These are phyloP conservation scores for Globisporangium ultimum DNA, from an alignment of 352 stramenopile species.

Conservation along the genomic window DNA sequence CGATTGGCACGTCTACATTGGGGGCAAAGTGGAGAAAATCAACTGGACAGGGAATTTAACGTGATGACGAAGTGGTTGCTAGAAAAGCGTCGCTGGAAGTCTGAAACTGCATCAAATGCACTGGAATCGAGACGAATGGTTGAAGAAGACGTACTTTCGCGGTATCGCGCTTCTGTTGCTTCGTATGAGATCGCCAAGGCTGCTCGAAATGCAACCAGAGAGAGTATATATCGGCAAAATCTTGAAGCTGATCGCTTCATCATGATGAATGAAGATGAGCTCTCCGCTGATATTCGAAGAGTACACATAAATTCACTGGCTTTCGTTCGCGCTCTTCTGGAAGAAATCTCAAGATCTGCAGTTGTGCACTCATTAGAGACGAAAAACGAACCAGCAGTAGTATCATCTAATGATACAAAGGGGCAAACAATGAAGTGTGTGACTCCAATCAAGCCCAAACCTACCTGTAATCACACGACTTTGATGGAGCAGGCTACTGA, in stretches of 20 bases:
- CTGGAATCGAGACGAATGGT: slow-evolving; percentile 10
- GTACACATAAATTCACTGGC: too few relatives aligned
- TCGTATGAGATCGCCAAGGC: not conserved
- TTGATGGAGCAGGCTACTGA: too few relatives aligned
- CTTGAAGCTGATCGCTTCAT: slow-evolving; percentile 1
- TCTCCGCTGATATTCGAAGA: too few relatives aligned
- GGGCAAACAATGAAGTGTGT: too few relatives aligned
- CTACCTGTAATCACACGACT: too few relatives aligned
- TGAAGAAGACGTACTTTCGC: slow-evolving; percentile 3
- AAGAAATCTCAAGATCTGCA: too few relatives aligned
- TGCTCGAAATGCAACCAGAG: not conserved
- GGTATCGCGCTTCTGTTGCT: not conserved
- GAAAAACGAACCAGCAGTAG: too few relatives aligned
- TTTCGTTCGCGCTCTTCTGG: too few relatives aligned
- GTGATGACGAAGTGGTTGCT: not conserved
- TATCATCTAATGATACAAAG: too few relatives aligned
- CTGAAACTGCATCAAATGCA: not conserved
- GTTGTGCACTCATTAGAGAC: too few relatives aligned
- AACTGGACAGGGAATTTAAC: not conserved
- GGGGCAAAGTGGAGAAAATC: slow-evolving; percentile 9
- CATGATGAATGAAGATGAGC: too few relatives aligned
- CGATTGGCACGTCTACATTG: slow-evolving; percentile 9
- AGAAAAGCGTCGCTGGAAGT: slow-evolving; percentile 3
- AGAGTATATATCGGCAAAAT: not conserved
- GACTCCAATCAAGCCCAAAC: too few relatives aligned